Evolutionary conservation across 2,329 filamentous ascomycete genomes (phyloP).

Genomic region (Penicillium sp.): DNA sequence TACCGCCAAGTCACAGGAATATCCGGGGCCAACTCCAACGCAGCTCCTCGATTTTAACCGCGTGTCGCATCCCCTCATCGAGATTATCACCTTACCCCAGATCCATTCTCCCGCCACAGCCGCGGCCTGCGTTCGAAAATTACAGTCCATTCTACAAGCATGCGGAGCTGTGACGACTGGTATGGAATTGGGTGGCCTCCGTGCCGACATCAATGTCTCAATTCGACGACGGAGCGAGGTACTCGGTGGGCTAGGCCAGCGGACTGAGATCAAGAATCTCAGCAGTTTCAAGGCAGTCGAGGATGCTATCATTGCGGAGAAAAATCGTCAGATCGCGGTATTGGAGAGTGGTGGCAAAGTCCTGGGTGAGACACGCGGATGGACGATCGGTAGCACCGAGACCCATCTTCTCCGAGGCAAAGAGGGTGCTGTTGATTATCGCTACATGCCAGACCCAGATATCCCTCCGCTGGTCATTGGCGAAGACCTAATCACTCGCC

Average conservation of each 20-base stretch:
- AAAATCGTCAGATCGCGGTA: slow-evolving; percentile 80
- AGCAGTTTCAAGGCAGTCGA: slow-evolving; percentile 94
- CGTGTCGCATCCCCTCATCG: slow-evolving; percentile 84
- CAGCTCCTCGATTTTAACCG: slow-evolving; percentile 92
- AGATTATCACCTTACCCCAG: slow-evolving; percentile 90
- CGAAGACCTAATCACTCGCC: slow-evolving; percentile 63
- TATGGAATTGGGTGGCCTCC: slow-evolving; percentile 88
- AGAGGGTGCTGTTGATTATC: slow-evolving; percentile 95
- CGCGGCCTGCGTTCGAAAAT: slow-evolving; percentile 82
- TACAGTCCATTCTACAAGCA: slow-evolving; percentile 75
- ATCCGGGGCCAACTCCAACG: slow-evolving; percentile 60
- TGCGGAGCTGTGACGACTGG: slow-evolving; percentile 85
- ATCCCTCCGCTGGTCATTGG: slow-evolving; percentile 77
- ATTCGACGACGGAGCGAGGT: slow-evolving; percentile 62
- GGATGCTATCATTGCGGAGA: slow-evolving; percentile 88
- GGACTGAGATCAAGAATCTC: slow-evolving; percentile 97
- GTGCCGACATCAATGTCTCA: slow-evolving; percentile 95
- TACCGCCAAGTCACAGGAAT: slow-evolving; percentile 87
- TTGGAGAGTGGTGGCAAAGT: slow-evolving; percentile 73
- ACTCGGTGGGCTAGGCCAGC: slow-evolving; percentile 70
- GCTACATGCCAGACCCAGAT: slow-evolving; percentile 98
- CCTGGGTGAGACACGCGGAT: slow-evolving; percentile 86
- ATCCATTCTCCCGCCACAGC: slow-evolving; percentile 86
- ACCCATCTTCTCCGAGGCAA: slow-evolving; percentile 84
- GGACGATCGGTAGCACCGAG: slow-evolving; percentile 80